phyloP scores from a whole-genome alignment of 2,329 filamentous ascomycete species.

The Chlorencoelia australis region DNA sequence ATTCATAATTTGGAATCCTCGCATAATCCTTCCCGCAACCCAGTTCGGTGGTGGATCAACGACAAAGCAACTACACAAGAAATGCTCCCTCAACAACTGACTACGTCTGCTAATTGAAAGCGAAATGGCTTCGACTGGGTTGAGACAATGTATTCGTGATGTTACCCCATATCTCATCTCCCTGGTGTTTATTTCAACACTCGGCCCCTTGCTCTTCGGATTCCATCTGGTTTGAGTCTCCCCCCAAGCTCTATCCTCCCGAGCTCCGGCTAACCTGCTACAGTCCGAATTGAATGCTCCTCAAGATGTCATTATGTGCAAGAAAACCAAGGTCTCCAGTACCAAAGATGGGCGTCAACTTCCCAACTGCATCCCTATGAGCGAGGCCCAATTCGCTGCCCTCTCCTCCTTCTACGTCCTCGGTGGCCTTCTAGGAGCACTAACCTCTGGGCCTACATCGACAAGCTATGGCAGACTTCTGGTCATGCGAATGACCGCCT shows the following conservation, averaged over 20 bases:
- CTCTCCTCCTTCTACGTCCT: slow-evolving; percentile 87
- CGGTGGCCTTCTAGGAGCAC: slow-evolving; percentile 75
- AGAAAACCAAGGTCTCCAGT: slow-evolving; percentile 42
- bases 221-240: slow-evolving; percentile 65
- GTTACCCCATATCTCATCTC: slow-evolving; percentile 70
- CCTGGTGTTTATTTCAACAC: slow-evolving; percentile 63
- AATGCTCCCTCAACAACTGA: no score
- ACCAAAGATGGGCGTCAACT: slow-evolving; percentile 31
- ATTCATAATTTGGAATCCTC: no score
- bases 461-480: slow-evolving; percentile 65
- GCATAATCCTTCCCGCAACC: no score
- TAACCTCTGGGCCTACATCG: slow-evolving; percentile 70
- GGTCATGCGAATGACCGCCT: slow-evolving; percentile 66
- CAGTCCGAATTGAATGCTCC: slow-evolving; percentile 93
- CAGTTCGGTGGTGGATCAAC: no score
- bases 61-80: no score
- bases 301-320: slow-evolving; percentile 86
- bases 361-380: slow-evolving; percentile 83
- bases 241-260: slow-evolving; percentile 3
- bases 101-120: no score
- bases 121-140: slow-evolving; percentile 22
- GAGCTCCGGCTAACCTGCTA: slow-evolving; percentile 2
- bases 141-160: slow-evolving; percentile 25
- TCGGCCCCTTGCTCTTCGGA: slow-evolving; percentile 89
- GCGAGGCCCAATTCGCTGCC: slow-evolving; percentile 67